Evolutionary conservation across 2,329 filamentous ascomycete genomes (phyloP).

Genomic region (Ascochyta koolunga): DNA sequence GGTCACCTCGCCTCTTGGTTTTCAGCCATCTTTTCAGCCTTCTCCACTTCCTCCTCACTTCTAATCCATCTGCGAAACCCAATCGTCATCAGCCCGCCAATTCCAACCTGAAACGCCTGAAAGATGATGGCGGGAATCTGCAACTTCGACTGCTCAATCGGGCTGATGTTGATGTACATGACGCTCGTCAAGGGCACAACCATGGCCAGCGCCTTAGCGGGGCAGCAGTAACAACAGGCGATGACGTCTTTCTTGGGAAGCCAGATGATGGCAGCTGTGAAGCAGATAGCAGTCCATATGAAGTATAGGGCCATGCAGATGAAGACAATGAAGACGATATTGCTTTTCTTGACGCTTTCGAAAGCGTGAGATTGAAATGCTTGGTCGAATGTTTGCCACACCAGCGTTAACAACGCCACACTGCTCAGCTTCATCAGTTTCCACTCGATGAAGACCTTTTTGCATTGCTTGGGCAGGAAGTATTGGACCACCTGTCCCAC

Average conservation of each 20-base stretch:
- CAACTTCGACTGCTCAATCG: slow-evolving; percentile 63
- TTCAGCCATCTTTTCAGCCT: slow-evolving; percentile 25
- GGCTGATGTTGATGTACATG: slow-evolving; percentile 67
- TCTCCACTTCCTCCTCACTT: slow-evolving; percentile 60
- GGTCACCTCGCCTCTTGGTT: too few species aligned
- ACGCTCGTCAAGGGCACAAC: slow-evolving; percentile 71
- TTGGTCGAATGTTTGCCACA: slow-evolving; percentile 72
- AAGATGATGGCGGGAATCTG: slow-evolving; percentile 69
- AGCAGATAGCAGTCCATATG: slow-evolving; percentile 68
- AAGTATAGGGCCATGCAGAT: slow-evolving; percentile 69
- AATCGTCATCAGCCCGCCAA: slow-evolving; percentile 51
- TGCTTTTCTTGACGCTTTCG: slow-evolving; percentile 62
- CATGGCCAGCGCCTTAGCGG: slow-evolving; percentile 74
- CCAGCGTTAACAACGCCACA: slow-evolving; percentile 55
- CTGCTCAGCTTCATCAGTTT: slow-evolving; percentile 54
- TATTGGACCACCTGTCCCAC: slow-evolving; percentile 67
- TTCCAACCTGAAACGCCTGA: slow-evolving; percentile 53
- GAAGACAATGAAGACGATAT: slow-evolving; percentile 70
- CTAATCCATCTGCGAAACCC: slow-evolving; percentile 53
- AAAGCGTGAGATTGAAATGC: slow-evolving; percentile 70
- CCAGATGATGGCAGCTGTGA: slow-evolving; percentile 59
- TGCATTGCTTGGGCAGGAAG: slow-evolving; percentile 60
- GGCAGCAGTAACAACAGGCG: slow-evolving; percentile 74
- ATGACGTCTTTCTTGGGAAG: slow-evolving; percentile 68
- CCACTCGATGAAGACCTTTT: slow-evolving; percentile 59